Base-by-base conservation (phyloP, 2,329 filamentous ascomycete genomes). In the Trichophaea hybrida region DNA sequence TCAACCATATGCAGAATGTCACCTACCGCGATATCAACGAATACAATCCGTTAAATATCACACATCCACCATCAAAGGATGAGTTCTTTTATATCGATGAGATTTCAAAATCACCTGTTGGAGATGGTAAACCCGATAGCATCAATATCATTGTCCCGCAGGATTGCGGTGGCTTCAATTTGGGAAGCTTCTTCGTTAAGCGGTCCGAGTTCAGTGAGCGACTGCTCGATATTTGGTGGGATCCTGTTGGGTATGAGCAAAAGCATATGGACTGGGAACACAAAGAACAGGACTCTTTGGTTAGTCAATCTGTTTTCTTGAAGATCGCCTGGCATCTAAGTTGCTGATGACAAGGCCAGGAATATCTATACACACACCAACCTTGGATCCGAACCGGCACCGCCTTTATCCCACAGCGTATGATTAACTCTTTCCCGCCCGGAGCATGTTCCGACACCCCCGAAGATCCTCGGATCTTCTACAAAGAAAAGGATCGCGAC, bases 241-340 rank as follows among this genome's bases (percentile, higher is more conserved):
- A 98, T 69, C 93, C 93, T 0, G 90, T 97, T 34, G 82, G 85
- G 59, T 98, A 98, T 72, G 93, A 98, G 74, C 93, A 98, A 74
- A 94, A 89, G 71, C 93, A 98, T 72, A 96, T 96, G 90, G 81
- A 93, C 64, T 98, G 93, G 93, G 90, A 93, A 70, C 93, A 98
- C 76, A 97, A 97, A 72, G 93, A 98, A 72, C 93, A 98, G 74
- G 90, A 97, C 70, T 88, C 90, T 1, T 75, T 98, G 46, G 67
- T 69, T 62, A 6, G 32, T 32, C n/a, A 49, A 15, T 33, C 52
- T 33, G 35, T 53, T 32, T 24, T 13, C 24, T 32, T 33, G 32
- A 13, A 8, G n/a, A 49, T 43, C 15, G 17, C 49, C 31, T 7
- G 31, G 52, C 55, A 57, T 31, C 44, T 62, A n/a, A 43, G 38